Evolutionary conservation across 306 rosid species (phyloP), one percentile per base, ranked within the genome.

Genomic region (Castanea crenata): DNA sequence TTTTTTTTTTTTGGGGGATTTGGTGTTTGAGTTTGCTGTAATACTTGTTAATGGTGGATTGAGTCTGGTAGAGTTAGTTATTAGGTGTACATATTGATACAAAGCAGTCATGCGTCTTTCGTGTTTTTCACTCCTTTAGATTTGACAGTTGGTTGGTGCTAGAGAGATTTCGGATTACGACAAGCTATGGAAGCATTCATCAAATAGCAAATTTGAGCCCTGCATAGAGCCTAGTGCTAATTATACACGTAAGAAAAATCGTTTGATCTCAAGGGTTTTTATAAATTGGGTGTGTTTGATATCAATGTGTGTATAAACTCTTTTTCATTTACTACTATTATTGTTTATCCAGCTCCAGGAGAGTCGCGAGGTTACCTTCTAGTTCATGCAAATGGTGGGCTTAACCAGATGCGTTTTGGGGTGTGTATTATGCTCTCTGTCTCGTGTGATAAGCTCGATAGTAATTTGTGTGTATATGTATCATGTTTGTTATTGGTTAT

Each of bases 381-480:
- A 55, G 99, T 95, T 65, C 92, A 92, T 83, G 85, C 99, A 1
- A 95, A 95, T 81, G 99, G 99, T 14, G 99, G 99, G 70, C 98
- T 95, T 78, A 95, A 92, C 79, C 99, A 95, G 82, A 95, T 95
- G 99, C 99, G 98, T 77, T 83, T 94, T 49, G 98, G 99, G 98
- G 99, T 92, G 55, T 77, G 92, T 85, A 14, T 38, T n/a, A 5
- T 58, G 18, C 72, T 85, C 74, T 82, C 20, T 68, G 54, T 16
- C 25, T 67, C 25, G 5, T 62, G 13, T 27, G 10, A 62, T 62
- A 62, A 62, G 35, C 25, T 62, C 3, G 7, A 61, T 25, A 3
- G 19, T 5, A 23, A 23, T 23, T 23, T 23, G 23, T 23, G 23
- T 57, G 23, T n/a, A 19, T 57, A 15, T 58, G 64, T 13, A 8